Evolutionary conservation across 1,139 yeast genomes (phyloP).

Genomic region (Spencermartinsiella ligniputridi): DNA sequence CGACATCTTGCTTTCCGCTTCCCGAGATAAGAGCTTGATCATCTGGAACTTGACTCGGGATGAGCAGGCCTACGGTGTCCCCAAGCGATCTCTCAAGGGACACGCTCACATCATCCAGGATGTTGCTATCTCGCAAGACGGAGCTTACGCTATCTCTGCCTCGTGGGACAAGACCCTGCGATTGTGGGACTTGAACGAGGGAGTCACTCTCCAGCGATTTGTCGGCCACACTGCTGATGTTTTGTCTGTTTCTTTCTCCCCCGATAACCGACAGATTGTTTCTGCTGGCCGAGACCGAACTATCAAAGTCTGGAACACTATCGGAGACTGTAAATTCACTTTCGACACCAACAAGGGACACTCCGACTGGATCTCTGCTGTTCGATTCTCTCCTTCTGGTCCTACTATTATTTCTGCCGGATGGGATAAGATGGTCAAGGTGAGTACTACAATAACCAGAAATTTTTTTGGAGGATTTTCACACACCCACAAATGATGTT

Average conservation of each 20-base stretch:
- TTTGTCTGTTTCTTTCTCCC: constrained; percentile 92
- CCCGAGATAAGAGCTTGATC: constrained; percentile 98
- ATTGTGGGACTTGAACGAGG: constrained; percentile 96
- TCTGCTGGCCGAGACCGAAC: constrained; percentile 99
- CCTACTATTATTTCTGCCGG: constrained; percentile 92
- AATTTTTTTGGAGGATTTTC: background rate
- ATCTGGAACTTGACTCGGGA: constrained; percentile 99
- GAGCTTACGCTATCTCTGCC: constrained; percentile 96
- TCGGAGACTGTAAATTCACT: constrained; percentile 97
- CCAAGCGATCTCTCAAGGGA: constrained; percentile 96
- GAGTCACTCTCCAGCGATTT: constrained; percentile 91
- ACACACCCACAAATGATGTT: constrained; percentile 22
- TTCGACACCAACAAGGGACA: constrained; percentile 66
- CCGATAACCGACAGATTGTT: constrained; percentile 96
- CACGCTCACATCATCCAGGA: constrained; percentile 99
- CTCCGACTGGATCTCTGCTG: constrained; percentile 99
- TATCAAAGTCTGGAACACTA: constrained; percentile 99
- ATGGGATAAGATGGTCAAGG: constrained; percentile 99
- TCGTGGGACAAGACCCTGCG: constrained; percentile 99
- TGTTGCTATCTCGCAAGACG: constrained; percentile 97
- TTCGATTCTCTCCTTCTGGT: constrained; percentile 84
- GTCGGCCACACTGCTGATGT: constrained; percentile 99
- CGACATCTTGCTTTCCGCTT: constrained; percentile 95
- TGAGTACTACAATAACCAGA: constrained; percentile 48
- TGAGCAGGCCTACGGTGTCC: constrained; percentile 96